Evolutionary conservation across 306 rosid genomes (phyloP).

Genomic region (Cucumis melo): DNA sequence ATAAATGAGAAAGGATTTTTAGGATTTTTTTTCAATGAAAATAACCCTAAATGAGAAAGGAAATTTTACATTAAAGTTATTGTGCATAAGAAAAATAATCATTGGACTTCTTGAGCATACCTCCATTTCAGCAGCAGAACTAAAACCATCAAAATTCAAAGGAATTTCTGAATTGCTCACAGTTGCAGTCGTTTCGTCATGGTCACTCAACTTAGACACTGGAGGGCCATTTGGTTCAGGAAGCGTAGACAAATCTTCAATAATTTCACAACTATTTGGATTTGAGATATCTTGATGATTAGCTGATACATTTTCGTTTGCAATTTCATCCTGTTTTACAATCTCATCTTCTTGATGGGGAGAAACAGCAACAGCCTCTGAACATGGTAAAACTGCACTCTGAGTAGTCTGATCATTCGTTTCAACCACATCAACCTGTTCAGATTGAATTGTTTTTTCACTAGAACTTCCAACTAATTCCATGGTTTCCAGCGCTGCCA

Average conservation of each 20-base stretch:
- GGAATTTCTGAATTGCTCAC: constrained; percentile 24
- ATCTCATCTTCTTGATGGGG: constrained; percentile 20
- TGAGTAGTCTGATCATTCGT: constrained; percentile 14
- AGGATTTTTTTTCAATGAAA: no score
- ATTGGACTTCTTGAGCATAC: constrained; percentile 24
- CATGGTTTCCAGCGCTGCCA: constrained; percentile 17
- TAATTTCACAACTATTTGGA: constrained; percentile 16
- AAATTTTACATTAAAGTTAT: not conserved
- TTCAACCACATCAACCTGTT: constrained; percentile 9
- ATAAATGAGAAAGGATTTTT: not conserved
- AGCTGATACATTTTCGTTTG: constrained; percentile 15
- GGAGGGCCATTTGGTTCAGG: constrained; percentile 29
- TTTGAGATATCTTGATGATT: constrained; percentile 9
- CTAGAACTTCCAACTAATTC: constrained; percentile 15
- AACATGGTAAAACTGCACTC: constrained; percentile 13
- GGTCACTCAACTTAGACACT: constrained; percentile 20
- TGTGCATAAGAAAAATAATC: not conserved
- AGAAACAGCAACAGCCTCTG: constrained; percentile 14
- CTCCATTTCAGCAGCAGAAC: constrained; percentile 78
- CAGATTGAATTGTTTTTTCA: constrained; percentile 9
- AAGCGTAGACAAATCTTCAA: constrained; percentile 7
- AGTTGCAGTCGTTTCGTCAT: constrained; percentile 28
- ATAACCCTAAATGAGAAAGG: not conserved
- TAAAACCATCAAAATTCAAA: constrained; percentile 40
- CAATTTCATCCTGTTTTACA: constrained; percentile 21